Evolutionary conservation across 352 stramenopile species (phyloP).

Genomic region (Blastocystis sp.): DNA sequence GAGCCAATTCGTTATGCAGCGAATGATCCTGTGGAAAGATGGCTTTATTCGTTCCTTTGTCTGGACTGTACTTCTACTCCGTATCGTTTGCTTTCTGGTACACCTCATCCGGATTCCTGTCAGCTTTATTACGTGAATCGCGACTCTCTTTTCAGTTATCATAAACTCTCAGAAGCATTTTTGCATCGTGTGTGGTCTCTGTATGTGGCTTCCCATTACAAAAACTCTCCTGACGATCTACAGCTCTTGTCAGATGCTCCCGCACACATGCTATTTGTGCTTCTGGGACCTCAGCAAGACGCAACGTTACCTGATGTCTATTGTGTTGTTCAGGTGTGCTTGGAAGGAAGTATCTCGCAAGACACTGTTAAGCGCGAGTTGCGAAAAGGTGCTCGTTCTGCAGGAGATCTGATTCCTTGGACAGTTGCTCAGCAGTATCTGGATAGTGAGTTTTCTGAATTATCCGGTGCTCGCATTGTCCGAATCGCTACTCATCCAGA

Average conservation of each 20-base stretch:
- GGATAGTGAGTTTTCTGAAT: slow-evolving; percentile 89
- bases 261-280: slow-evolving; percentile 92
- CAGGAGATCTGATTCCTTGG: slow-evolving; percentile 97
- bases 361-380: slow-evolving; percentile 89
- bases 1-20: slow-evolving; percentile 93
- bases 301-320: slow-evolving; percentile 91
- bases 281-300: slow-evolving; percentile 85
- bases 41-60: slow-evolving; percentile 92
- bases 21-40: slow-evolving; percentile 89
- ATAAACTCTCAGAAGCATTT: slow-evolving; percentile 93
- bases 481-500: slow-evolving; percentile 94
- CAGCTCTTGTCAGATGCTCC: slow-evolving; percentile 95
- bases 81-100: slow-evolving; percentile 81
- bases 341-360: slow-evolving; percentile 92
- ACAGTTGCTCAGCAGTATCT: slow-evolving; percentile 98
- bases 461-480: slow-evolving; percentile 91
- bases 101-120: slow-evolving; percentile 87
- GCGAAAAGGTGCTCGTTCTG: slow-evolving; percentile 85
- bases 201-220: slow-evolving; percentile 98
- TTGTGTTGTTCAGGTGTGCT: slow-evolving; percentile 89
- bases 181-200: slow-evolving; percentile 82
- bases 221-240: slow-evolving; percentile 98
- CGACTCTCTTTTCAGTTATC: slow-evolving; percentile 97
- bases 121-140: slow-evolving; percentile 97
- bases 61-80: slow-evolving; percentile 79